Evolutionary conservation across 2,329 filamentous ascomycete genomes (phyloP).

Genomic region (Fusarium cicatricum): DNA sequence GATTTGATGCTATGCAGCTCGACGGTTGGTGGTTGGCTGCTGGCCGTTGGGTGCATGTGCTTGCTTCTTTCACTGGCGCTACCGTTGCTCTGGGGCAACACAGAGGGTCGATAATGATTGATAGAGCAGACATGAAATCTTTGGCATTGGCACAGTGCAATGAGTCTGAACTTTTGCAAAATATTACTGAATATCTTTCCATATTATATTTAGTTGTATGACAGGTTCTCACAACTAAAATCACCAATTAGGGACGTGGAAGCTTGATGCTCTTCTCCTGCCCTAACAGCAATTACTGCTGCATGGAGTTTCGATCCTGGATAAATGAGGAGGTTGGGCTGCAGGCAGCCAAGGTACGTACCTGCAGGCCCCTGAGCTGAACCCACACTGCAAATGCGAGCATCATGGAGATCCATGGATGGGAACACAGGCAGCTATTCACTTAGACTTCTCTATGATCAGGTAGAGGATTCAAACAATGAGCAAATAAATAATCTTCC

Average conservation of each 20-base stretch:
- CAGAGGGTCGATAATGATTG: slow-evolving; percentile 38
- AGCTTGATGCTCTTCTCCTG: not conserved
- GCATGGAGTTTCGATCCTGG: slow-evolving; percentile 38
- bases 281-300: slow-evolving; percentile 46
- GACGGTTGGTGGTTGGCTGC: slow-evolving; percentile 26
- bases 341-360: slow-evolving; percentile 24
- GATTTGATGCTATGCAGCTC: slow-evolving; percentile 12
- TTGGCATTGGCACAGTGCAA: not conserved
- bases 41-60: slow-evolving; percentile 1
- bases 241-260: not conserved
- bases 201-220: no score
- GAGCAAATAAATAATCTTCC: no score
- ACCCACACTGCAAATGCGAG: not conserved
- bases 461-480: no score
- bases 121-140: slow-evolving; percentile 19
- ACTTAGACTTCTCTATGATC: no score
- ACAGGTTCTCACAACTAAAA: not conserved
- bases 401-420: not conserved
- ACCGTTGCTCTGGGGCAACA: slow-evolving; percentile 41
- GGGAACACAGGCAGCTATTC: no score
- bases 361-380: slow-evolving; percentile 21
- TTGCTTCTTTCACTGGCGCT: slow-evolving; percentile 31
- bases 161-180: not conserved
- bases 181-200: no score
- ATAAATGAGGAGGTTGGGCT: slow-evolving; percentile 41